phyloP scores from a whole-genome alignment of 208 protist species.

The Trypanosoma melophagium region DNA sequence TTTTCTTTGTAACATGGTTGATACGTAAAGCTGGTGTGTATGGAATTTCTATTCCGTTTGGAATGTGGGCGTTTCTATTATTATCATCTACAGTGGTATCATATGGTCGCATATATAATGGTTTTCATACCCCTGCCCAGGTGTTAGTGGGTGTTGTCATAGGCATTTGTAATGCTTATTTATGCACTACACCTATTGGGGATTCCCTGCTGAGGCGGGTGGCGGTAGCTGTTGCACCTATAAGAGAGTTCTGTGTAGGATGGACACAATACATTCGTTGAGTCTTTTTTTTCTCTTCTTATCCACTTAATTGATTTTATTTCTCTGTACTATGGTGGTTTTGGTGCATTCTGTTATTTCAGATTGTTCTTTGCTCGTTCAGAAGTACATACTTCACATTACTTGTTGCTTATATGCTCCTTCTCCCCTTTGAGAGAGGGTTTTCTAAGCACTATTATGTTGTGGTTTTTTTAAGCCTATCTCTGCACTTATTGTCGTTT shows the following conservation, averaged over 20 bases:
- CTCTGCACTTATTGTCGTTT: too few species aligned
- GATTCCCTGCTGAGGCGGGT: slow-evolving; percentile 35
- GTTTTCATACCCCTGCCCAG: slow-evolving; percentile 64
- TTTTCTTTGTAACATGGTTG: slow-evolving; percentile 64
- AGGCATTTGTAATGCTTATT: slow-evolving; percentile 35
- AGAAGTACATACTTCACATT: too few species aligned
- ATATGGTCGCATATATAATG: slow-evolving; percentile 70
- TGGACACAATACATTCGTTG: slow-evolving; percentile 39
- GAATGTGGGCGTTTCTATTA: slow-evolving; percentile 31
- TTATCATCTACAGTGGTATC: slow-evolving; percentile 42
- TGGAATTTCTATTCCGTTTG: not conserved
- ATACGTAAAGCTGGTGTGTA: slow-evolving; percentile 14
- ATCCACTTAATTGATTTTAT: not conserved
- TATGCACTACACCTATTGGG: slow-evolving; percentile 30
- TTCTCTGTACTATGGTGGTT: slow-evolving; percentile 2
- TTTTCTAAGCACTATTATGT: too few species aligned
- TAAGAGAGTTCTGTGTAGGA: slow-evolving; percentile 58
- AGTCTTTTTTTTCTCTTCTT: slow-evolving; percentile 6
- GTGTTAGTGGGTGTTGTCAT: slow-evolving; percentile 53
- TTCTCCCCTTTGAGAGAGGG: too few species aligned
- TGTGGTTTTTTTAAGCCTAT: too few species aligned
- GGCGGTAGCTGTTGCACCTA: slow-evolving; percentile 34
- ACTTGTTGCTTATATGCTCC: too few species aligned
- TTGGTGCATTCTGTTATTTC: slow-evolving; percentile 12
- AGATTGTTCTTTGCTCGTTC: too few species aligned